phyloP scores from a whole-genome alignment of 2,329 filamentous ascomycete genomes.

The Herpotrichia juniperi region DNA sequence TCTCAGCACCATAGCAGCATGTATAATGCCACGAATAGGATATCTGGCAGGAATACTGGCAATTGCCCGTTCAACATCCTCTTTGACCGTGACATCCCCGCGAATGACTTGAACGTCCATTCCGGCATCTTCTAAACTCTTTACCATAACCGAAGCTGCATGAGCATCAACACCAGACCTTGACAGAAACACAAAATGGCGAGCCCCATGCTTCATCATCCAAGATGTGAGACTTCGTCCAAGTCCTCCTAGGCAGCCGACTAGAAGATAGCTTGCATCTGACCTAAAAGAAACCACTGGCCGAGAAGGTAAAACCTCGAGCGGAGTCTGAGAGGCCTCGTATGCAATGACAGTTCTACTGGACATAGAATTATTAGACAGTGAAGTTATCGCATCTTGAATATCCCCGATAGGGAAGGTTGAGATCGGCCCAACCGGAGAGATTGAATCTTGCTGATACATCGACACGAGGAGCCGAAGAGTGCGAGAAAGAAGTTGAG shows the following conservation, averaged over 20 bases:
- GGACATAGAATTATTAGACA: too few relatives aligned
- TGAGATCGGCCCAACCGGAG: too few relatives aligned
- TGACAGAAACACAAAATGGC: constrained; percentile 20
- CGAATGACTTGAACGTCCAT: constrained; percentile 15
- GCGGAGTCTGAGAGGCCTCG: too few relatives aligned
- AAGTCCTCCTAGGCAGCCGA: constrained; percentile 31
- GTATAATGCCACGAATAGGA: constrained; percentile 15
- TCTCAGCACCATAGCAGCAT: constrained; percentile 21
- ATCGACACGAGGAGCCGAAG: too few relatives aligned
- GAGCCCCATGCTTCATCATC: constrained; percentile 24
- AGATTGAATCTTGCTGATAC: too few relatives aligned
- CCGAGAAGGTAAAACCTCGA: too few relatives aligned
- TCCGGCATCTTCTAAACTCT: constrained; percentile 13
- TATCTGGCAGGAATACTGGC: constrained; percentile 4
- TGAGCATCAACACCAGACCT: constrained; percentile 12
- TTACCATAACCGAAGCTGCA: constrained; percentile 3
- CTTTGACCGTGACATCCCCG: constrained; percentile 1
- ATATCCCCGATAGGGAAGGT: too few relatives aligned
- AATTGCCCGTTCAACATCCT: constrained; percentile 7
- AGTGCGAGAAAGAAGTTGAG: too few relatives aligned
- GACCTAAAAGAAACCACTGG: too few relatives aligned
- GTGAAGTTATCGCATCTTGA: too few relatives aligned
- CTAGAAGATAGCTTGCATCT: constrained; percentile 27
- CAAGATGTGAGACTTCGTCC: constrained; percentile 18
- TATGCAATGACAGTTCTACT: too few relatives aligned